Evolutionary conservation across 2,329 filamentous ascomycete genomes (phyloP).

Genomic region (Monosporascus sp.): DNA sequence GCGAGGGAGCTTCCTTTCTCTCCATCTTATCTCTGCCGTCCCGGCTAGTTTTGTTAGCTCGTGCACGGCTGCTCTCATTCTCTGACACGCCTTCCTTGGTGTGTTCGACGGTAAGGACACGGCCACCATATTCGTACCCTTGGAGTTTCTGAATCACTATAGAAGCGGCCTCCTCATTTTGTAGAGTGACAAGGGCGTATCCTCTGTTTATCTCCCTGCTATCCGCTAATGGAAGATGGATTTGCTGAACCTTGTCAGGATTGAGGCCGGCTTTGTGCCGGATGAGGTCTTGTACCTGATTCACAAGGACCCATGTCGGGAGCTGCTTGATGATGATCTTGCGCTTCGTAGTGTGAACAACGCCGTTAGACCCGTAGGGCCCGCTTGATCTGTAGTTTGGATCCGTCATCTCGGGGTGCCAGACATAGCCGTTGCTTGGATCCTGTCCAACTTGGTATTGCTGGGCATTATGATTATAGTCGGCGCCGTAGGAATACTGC

Average conservation of each 20-base stretch:
- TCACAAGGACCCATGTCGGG: conserved; percentile 14
- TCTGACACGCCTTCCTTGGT: conserved; percentile 25
- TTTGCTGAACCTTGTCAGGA: conserved; percentile 19
- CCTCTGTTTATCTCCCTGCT: conserved; percentile 18
- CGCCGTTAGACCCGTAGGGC: conserved; percentile 1
- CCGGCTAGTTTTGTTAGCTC: neutral
- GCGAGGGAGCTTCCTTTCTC: neutral
- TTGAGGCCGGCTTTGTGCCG: conserved; percentile 19
- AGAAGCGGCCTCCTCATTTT: conserved; percentile 20
- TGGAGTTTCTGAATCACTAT: conserved; percentile 21
- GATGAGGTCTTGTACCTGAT: conserved; percentile 23
- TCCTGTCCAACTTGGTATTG: conserved; percentile 14
- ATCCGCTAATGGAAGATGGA: conserved; percentile 20
- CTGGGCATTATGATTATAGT: conserved; percentile 8
- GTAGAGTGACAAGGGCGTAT: conserved; percentile 22
- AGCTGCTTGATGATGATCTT: conserved; percentile 27
- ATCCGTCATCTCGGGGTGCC: conserved; percentile 7
- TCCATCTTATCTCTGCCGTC: neutral
- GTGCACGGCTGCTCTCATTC: conserved; percentile 11
- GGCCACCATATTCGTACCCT: conserved; percentile 19
- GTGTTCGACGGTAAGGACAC: conserved; percentile 16
- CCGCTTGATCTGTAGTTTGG: conserved; percentile 3
- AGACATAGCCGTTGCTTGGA: conserved; percentile 13
- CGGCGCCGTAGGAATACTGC: conserved; percentile 9
- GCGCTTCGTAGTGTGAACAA: conserved; percentile 19